Evolutionary conservation across 169 alveolate genomes (phyloP).

Genomic region (Cryptosporidium muris): DNA sequence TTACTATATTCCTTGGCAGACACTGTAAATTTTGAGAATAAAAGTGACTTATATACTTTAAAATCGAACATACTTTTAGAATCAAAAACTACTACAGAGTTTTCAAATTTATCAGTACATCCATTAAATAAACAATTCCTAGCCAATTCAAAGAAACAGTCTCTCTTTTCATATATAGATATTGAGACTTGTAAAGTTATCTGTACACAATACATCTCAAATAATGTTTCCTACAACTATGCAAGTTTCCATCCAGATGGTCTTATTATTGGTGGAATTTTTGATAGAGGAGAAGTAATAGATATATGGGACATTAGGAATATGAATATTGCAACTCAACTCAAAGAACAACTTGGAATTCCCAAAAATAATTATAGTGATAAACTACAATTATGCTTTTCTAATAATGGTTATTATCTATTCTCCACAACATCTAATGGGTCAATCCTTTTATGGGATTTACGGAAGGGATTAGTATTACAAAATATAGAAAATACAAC

Average conservation of each 20-base stretch:
- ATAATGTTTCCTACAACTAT: conserved; percentile 11
- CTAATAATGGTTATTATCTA: conserved; percentile 87
- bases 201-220: not conserved
- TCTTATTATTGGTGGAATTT: conserved; percentile 82
- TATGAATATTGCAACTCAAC: conserved; percentile 30
- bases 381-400: conserved; percentile 75
- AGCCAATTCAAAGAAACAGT: conserved; percentile 12
- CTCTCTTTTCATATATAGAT: conserved; percentile 16
- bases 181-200: conserved; percentile 9
- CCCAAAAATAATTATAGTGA: conserved; percentile 31
- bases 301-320: conserved; percentile 86
- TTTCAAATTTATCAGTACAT: conserved; percentile 1
- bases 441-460: conserved; percentile 71
- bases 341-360: conserved; percentile 75
- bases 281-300: conserved; percentile 76
- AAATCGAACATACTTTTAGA: not conserved
- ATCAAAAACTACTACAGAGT: not conserved
- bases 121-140: conserved; percentile 32
- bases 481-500: conserved; percentile 7
- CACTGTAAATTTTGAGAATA: not conserved
- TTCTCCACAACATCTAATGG: conserved; percentile 82
- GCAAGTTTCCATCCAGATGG: conserved; percentile 87
- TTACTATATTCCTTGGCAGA: too few relatives aligned
- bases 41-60: not conserved
- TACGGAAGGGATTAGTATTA: conserved; percentile 32